phyloP scores from a whole-genome alignment of 2,329 filamentous ascomycete species.

The Madurella mycetomatis region DNA sequence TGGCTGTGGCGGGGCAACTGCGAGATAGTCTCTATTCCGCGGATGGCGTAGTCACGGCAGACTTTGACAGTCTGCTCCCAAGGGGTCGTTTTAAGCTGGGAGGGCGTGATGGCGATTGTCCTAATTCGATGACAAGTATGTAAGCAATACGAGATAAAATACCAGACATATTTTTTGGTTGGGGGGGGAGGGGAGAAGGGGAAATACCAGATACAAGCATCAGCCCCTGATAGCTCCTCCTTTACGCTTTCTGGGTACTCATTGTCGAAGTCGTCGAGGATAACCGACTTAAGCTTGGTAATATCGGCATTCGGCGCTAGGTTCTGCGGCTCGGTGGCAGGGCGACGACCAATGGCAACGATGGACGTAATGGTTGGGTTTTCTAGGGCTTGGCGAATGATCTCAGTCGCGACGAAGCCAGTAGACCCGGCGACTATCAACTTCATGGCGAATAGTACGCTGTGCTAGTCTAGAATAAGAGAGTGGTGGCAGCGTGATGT shows the following conservation, averaged over 20 bases:
- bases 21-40: constrained; percentile 21
- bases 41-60: constrained; percentile 37
- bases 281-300: constrained; percentile 38
- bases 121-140: too few species aligned
- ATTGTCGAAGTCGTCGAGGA: constrained; percentile 35
- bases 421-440: constrained; percentile 40
- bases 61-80: constrained; percentile 37
- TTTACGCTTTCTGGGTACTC: constrained; percentile 38
- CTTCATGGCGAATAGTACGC: constrained; percentile 34
- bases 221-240: constrained; percentile 37
- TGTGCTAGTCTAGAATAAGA: too few species aligned
- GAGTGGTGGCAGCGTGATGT: neutral
- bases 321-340: constrained; percentile 28
- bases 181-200: neutral
- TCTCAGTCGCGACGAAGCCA: constrained; percentile 40
- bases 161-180: too few species aligned
- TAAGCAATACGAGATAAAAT: too few species aligned
- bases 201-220: constrained; percentile 40
- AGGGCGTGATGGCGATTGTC: constrained; percentile 42
- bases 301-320: constrained; percentile 24
- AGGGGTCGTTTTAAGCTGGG: constrained; percentile 28
- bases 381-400: constrained; percentile 40
- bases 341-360: constrained; percentile 39
- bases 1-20: constrained; percentile 4
- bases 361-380: constrained; percentile 36